Evolutionary conservation across 257 asterid genomes (phyloP), one percentile per base, ranked within the genome.

Genomic region (Pogostemon cablin): DNA sequence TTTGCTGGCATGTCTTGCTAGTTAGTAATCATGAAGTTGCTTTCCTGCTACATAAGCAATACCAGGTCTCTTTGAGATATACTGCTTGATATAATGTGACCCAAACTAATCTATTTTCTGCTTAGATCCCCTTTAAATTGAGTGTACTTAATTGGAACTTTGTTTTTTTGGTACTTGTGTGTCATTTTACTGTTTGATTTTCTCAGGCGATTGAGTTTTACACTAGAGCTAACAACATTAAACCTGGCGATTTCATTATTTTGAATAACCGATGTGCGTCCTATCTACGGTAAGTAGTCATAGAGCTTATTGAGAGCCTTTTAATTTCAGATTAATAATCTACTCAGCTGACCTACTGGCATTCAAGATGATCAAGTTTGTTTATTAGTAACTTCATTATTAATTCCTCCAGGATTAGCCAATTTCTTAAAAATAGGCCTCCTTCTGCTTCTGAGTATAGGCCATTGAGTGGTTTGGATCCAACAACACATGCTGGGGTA

Each of bases 401-500:
- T 20, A 62, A 6, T 56, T 81, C 15, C 62, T 35, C 69, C 85
- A 95, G 99, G 90, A 75, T 78, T 53, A 71, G 93, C 70, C 92
- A 89, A 42, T 91, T 82, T 81, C 84, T 95, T 71, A 91, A 75
- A 81, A 82, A 74, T 69, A 89, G 97, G 80, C 84, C 93, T 69
- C 82, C 99, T 53, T 72, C 90, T 71, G 95, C 81, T 66, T 95
- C 99, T 2, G 98, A 95, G 79, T 65, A 75, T 77, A 82, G 86
- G 65, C 96, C 98, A 48, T 69, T 95, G 77, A 91, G 81, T 79
- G 98, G 99, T 70, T 77, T 90, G 77, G 99, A 95, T 82, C 97
- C 96, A 47, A 95, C 96, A 65, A 89, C 88, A 40, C 89, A 88
- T 83, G 96, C 99, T 61, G 98, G 92, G 89, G 99, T 91, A 59